phyloP scores from a whole-genome alignment of 768 basidiomycete species.

The Psilocybe tampanensis region DNA sequence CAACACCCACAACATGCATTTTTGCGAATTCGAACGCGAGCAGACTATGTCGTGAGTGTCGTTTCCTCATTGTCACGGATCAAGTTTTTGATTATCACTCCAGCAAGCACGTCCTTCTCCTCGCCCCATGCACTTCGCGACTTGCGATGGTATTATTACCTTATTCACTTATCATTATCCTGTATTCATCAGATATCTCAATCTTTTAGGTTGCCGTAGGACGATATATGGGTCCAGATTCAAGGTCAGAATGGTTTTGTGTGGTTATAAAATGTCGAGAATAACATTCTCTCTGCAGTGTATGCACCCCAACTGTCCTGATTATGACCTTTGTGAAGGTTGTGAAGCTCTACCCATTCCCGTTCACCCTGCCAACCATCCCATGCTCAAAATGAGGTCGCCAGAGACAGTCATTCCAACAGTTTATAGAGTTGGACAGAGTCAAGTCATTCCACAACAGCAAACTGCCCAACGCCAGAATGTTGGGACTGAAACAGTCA shows the following conservation, averaged over 20 bases:
- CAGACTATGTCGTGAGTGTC: slow-evolving; percentile 58
- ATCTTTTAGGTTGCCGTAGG: slow-evolving; percentile 45
- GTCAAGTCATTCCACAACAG: slow-evolving; percentile 20
- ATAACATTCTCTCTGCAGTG: slow-evolving; percentile 49
- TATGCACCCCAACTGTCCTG: slow-evolving; percentile 74
- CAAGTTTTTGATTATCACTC: slow-evolving; percentile 1
- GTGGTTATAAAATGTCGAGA: neutral
- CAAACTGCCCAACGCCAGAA: neutral
- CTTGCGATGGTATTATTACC: slow-evolving; percentile 51
- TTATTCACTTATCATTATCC: neutral
- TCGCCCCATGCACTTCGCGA: slow-evolving; percentile 49
- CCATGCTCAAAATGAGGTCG: slow-evolving; percentile 73
- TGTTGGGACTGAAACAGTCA: neutral
- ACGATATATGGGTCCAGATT: slow-evolving; percentile 66
- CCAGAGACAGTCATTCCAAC: slow-evolving; percentile 44
- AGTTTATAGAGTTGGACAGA: slow-evolving; percentile 32
- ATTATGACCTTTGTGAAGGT: slow-evolving; percentile 78
- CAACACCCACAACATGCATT: slow-evolving; percentile 83
- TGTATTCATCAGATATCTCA: no score
- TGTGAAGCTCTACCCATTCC: slow-evolving; percentile 84
- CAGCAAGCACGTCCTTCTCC: slow-evolving; percentile 25
- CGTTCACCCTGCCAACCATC: slow-evolving; percentile 71
- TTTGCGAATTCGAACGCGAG: slow-evolving; percentile 55
- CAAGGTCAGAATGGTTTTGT: slow-evolving; percentile 51
- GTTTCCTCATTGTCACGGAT: neutral